A percentile compares a stretch with the other conserved stretches of the same genome.
Conservation (phyloP, 257 asterid genomes). For the Ophiorrhiza pumila region DNA sequence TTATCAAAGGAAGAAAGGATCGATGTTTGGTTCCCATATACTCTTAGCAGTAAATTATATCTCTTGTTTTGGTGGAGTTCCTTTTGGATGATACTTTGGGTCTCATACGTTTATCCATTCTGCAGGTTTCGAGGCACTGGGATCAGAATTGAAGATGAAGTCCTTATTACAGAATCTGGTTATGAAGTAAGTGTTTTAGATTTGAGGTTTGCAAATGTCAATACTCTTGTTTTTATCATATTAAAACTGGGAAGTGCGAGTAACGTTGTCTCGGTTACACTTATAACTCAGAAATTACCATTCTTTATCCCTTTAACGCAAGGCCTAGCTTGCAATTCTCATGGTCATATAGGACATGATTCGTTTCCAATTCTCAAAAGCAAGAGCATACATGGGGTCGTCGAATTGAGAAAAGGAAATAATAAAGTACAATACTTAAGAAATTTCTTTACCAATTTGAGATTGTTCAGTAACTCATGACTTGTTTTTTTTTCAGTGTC, state of each 20-base stretch:
- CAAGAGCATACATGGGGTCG: neutral
- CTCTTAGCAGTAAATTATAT: neutral
- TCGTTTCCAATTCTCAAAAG: neutral
- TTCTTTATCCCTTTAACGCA: neutral
- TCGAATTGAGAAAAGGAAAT: no score
- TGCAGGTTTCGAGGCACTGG: constrained; percentile 87
- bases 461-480: neutral
- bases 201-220: no score
- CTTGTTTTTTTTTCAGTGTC: no score
- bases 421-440: neutral
- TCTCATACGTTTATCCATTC: neutral
- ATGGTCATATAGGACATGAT: neutral
- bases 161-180: constrained; percentile 89
- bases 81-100: neutral
- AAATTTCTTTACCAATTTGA: neutral
- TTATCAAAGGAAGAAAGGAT: neutral
- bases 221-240: neutral
- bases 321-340: no score
- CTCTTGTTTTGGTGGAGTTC: neutral
- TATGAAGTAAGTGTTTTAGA: constrained; percentile 74
- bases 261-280: neutral
- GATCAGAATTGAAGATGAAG: constrained; percentile 92
- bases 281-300: neutral
- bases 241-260: neutral
- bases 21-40: neutral